A percentile compares a stretch with the other conserved stretches of the same genome.
Evolutionary conservation across 768 basidiomycete genomes (phyloP).

Genomic region (Kwoniella dejecticola): DNA sequence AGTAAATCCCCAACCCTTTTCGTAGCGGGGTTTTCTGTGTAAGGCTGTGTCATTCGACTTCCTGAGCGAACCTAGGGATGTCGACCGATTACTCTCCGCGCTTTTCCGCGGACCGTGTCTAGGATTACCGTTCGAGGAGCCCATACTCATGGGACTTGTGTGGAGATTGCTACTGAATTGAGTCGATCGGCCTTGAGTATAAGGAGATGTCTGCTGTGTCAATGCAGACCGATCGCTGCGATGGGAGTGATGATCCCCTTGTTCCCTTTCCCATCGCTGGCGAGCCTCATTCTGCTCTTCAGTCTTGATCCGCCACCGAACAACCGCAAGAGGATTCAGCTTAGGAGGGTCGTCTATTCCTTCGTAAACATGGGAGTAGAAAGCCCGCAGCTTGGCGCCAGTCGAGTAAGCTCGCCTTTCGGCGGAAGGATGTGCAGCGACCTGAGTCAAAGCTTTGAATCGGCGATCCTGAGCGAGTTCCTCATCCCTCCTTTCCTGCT

Average conservation of each 20-base stretch:
- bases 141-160: constrained; percentile 26
- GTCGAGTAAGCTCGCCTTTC: constrained; percentile 36
- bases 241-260: constrained; percentile 9
- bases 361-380: constrained; percentile 44
- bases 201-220: constrained; percentile 9
- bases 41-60: not conserved
- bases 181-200: not conserved
- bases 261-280: constrained; percentile 29
- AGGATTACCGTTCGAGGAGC: not conserved
- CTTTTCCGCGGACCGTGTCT: constrained; percentile 16
- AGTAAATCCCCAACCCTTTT: constrained; percentile 33
- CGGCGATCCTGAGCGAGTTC: constrained; percentile 48
- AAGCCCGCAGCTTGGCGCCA: constrained; percentile 38
- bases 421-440: constrained; percentile 43
- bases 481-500: constrained; percentile 41
- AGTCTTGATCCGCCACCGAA: constrained; percentile 39
- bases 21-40: not conserved
- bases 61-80: constrained; percentile 3
- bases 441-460: constrained; percentile 39
- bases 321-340: constrained; percentile 41
- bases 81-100: constrained; percentile 15
- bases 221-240: not conserved
- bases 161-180: constrained; percentile 17
- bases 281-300: constrained; percentile 36
- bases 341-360: constrained; percentile 41